Conservation (phyloP, 208 protist genomes). For the Acanthamoeba culbertsoni region DNA sequence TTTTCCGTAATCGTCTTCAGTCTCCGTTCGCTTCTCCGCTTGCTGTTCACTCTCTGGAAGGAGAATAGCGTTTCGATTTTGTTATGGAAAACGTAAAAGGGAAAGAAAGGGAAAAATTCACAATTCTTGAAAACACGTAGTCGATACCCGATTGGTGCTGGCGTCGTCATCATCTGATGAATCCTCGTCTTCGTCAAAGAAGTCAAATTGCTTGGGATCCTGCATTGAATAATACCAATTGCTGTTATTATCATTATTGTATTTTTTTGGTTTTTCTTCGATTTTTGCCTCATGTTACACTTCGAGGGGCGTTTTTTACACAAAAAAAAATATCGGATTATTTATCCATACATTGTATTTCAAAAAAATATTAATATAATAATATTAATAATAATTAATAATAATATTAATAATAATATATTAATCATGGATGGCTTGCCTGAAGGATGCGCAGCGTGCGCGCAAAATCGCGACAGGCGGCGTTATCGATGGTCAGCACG, state of each 20-base stretch:
- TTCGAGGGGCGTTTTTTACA: no score
- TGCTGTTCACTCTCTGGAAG: not conserved
- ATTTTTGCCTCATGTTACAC: no score
- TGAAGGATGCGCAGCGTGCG: not conserved
- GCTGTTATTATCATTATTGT: no score
- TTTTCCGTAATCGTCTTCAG: not conserved
- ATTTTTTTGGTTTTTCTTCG: no score
- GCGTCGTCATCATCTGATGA: not conserved
- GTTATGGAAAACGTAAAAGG: no score
- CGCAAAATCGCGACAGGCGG: not conserved
- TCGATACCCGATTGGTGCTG: not conserved
- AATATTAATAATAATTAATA: not conserved
- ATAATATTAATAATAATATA: not conserved
- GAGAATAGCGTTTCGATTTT: not conserved
- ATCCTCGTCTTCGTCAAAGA: no score
- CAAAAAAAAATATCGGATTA: no score
- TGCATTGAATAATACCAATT: not conserved
- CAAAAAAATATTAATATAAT: not conserved
- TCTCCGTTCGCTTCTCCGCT: not conserved
- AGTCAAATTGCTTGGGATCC: no score
- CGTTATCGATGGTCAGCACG: constrained; percentile 10
- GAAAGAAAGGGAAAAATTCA: no score
- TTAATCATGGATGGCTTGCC: not conserved
- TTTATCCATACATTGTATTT: no score
- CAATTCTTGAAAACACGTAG: not conserved